Evolutionary conservation across 176 grass and related monocot genomes (phyloP).

Genomic region (Panicum miliaceum): DNA sequence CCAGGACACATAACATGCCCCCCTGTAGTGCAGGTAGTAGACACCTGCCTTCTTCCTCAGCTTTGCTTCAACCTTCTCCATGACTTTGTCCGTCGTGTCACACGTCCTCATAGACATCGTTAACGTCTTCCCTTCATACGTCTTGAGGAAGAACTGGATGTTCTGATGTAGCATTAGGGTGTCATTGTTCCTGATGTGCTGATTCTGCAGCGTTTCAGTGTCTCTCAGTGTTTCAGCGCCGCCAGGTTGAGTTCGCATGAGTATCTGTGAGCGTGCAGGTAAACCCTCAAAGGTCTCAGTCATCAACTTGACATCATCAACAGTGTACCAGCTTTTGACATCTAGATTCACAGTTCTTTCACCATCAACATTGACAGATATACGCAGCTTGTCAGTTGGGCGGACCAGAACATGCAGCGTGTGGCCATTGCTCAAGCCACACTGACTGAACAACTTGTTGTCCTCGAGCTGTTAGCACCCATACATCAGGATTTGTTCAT

Average conservation of each 20-base stretch:
- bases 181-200: conserved; percentile 18
- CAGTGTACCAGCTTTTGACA: conserved; percentile 51
- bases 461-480: conserved; percentile 44
- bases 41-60: not conserved
- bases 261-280: conserved; percentile 9
- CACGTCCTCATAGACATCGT: conserved; percentile 1
- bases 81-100: conserved; percentile 11
- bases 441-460: conserved; percentile 35
- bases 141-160: conserved; percentile 38
- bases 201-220: conserved; percentile 31
- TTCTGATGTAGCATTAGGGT: not conserved
- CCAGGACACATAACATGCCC: conserved; percentile 29
- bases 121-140: conserved; percentile 46
- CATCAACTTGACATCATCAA: conserved; percentile 59
- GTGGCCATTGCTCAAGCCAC: conserved; percentile 36
- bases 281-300: conserved; percentile 42
- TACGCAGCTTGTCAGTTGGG: conserved; percentile 23
- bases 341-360: conserved; percentile 36
- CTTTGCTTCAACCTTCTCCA: conserved; percentile 18
- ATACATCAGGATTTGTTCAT: conserved; percentile 44
- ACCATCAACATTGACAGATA: conserved; percentile 39
- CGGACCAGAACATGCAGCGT: conserved; percentile 46
- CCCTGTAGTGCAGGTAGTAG: conserved; percentile 39
- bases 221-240: not conserved
- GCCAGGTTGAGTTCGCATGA: conserved; percentile 15